phyloP scores from a whole-genome alignment of 2,329 filamentous ascomycete species.

The Pyricularia pennisetigena region DNA sequence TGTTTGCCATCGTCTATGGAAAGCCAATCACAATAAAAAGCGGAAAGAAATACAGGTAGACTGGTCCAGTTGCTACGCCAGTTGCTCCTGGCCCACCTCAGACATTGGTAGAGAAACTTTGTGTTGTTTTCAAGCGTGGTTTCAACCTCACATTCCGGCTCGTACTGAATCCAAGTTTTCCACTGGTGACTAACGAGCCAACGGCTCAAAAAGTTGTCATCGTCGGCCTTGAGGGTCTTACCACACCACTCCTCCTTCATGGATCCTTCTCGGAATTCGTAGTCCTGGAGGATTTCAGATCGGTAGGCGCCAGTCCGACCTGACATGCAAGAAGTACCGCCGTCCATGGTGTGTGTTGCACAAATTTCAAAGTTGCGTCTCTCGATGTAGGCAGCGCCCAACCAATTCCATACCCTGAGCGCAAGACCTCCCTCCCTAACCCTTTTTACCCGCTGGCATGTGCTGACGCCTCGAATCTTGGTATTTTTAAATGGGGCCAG shows the following conservation, averaged over 20 bases:
- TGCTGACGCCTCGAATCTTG: constrained; percentile 80
- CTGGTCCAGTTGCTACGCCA: constrained; percentile 96
- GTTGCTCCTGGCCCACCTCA: constrained; percentile 92
- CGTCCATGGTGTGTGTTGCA: constrained; percentile 88
- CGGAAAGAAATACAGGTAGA: too few relatives aligned
- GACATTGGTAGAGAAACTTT: constrained; percentile 88
- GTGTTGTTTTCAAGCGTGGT: constrained; percentile 84
- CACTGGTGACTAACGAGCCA: constrained; percentile 89
- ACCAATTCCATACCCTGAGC: constrained; percentile 66
- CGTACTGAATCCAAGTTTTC: constrained; percentile 94
- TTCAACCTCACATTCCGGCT: constrained; percentile 81
- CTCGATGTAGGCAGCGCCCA: constrained; percentile 86
- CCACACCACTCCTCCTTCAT: constrained; percentile 84
- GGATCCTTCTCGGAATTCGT: constrained; percentile 82
- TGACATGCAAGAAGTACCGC: constrained; percentile 93
- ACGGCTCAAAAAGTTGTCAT: constrained; percentile 96
- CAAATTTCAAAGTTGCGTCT: constrained; percentile 95
- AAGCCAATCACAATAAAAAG: too few relatives aligned
- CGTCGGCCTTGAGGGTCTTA: constrained; percentile 88
- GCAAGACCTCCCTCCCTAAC: too few relatives aligned
- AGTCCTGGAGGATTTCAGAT: too few relatives aligned
- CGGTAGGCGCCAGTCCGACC: constrained; percentile 89
- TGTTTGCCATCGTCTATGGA: too few relatives aligned
- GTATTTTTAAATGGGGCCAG: constrained; percentile 83
- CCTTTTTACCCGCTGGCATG: constrained; percentile 80